A percentile compares a stretch with the other conserved stretches of the same genome.
These are phyloP conservation scores for Ustilago trichophora DNA, from an alignment of 1,284 basidiomycete genomes.

Conservation along the genomic window DNA sequence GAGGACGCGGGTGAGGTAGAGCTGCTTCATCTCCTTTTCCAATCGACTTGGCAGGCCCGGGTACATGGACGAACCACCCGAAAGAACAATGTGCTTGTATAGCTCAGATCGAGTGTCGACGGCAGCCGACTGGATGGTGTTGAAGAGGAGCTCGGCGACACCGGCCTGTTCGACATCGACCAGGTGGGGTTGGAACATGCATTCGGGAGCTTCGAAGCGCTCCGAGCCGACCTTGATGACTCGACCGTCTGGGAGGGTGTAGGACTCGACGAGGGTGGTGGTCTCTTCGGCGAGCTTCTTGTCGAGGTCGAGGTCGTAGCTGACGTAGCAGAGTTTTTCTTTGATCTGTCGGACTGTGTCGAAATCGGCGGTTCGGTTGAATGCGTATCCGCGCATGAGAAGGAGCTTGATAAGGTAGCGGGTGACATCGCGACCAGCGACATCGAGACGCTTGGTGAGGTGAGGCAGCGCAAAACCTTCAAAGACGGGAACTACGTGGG, in stretches of 20 bases:
- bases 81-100: slow-evolving; percentile 98
- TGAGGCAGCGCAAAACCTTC: slow-evolving; percentile 96
- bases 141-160: slow-evolving; percentile 95
- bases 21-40: slow-evolving; percentile 99
- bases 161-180: slow-evolving; percentile 97
- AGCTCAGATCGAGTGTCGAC: slow-evolving; percentile 89
- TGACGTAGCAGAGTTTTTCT: slow-evolving; percentile 97
- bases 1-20: slow-evolving; percentile 90
- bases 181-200: slow-evolving; percentile 99
- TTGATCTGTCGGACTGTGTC: slow-evolving; percentile 99
- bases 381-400: slow-evolving; percentile 97
- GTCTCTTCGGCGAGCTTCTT: slow-evolving; percentile 94
- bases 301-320: slow-evolving; percentile 92
- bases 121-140: slow-evolving; percentile 91
- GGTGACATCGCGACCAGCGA: slow-evolving; percentile 97
- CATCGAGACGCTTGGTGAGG: slow-evolving; percentile 86
- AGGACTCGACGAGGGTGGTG: slow-evolving; percentile 92
- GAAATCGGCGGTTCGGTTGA: slow-evolving; percentile 98
- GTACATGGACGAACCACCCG: slow-evolving; percentile 94
- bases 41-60: slow-evolving; percentile 94
- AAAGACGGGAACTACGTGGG: slow-evolving; percentile 98
- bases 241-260: slow-evolving; percentile 96
- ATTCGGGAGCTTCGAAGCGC: slow-evolving; percentile 99
- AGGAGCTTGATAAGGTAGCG: slow-evolving; percentile 98
- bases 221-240: slow-evolving; percentile 97